phyloP scores from a whole-genome alignment of 139 green algal genomes.

The Deuterostichococcus epilithicus region DNA sequence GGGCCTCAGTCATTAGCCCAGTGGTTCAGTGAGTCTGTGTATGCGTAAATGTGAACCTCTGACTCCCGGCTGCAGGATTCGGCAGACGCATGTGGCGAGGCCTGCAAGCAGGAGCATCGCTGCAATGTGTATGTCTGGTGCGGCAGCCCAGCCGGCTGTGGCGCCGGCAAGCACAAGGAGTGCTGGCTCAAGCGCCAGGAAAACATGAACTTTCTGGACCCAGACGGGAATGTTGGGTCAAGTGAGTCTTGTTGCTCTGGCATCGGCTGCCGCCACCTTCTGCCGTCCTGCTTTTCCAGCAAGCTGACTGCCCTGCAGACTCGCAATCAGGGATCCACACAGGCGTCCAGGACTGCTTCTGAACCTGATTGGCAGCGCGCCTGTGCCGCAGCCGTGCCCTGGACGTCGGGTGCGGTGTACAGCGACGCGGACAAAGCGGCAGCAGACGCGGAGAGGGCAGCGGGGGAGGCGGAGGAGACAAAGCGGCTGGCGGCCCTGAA shows the following conservation, averaged over 20 bases:
- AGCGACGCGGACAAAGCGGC: background rate
- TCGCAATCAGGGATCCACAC: no score
- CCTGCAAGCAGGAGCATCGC: slow-evolving; percentile 3
- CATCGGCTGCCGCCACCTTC: no score
- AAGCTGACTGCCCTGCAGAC: no score
- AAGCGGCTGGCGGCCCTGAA: slow-evolving; percentile 22
- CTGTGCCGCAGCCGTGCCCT: background rate
- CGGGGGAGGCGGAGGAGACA: slow-evolving; percentile 13
- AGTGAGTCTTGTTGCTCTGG: background rate
- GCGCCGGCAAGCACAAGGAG: slow-evolving; percentile 28
- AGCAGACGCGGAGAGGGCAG: background rate
- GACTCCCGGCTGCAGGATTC: background rate
- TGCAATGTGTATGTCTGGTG: slow-evolving; percentile 56
- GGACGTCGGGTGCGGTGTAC: slow-evolving; percentile 8
- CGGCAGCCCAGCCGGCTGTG: slow-evolving; percentile 25
- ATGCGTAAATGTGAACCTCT: no score
- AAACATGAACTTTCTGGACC: slow-evolving; percentile 1
- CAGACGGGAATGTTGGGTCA: background rate
- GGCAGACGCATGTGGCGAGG: background rate
- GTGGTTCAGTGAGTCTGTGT: no score
- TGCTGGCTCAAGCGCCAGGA: slow-evolving; percentile 48
- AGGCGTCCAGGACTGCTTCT: background rate
- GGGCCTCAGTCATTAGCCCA: no score
- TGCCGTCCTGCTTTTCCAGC: no score
- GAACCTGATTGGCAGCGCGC: background rate